A percentile compares a stretch with the other conserved stretches of the same genome.
Conservation (phyloP, 2,329 filamentous ascomycete genomes). For the Taxawa tesnikishii region DNA sequence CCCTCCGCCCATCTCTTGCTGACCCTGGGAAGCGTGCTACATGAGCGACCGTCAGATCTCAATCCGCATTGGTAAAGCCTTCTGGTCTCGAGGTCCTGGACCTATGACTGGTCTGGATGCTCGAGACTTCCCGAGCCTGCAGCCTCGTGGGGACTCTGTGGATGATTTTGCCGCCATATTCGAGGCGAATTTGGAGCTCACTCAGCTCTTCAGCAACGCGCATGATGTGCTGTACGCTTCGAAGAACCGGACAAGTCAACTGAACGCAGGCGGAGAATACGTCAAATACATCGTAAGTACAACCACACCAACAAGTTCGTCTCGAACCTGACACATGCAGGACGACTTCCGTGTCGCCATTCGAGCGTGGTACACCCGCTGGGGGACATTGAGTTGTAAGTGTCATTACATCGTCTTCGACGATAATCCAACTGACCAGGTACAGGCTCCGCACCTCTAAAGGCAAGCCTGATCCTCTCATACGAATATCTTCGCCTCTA, state of each 20-base stretch:
- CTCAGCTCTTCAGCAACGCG: constrained; percentile 21
- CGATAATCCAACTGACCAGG: background rate
- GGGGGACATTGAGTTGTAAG: constrained; percentile 16
- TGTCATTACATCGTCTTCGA: background rate
- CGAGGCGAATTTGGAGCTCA: constrained; percentile 20
- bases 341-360: constrained; percentile 20
- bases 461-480: constrained; percentile 47
- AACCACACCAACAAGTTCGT: background rate
- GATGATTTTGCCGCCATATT: constrained; percentile 21
- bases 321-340: constrained; percentile 1
- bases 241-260: constrained; percentile 18
- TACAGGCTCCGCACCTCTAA: constrained; percentile 45
- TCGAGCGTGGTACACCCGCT: constrained; percentile 19
- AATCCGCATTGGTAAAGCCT: constrained; percentile 20
- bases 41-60: constrained; percentile 21
- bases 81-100: constrained; percentile 20
- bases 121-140: constrained; percentile 19
- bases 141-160: constrained; percentile 12
- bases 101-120: constrained; percentile 20
- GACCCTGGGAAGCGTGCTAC: constrained; percentile 16
- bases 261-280: constrained; percentile 21
- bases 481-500: constrained; percentile 55
- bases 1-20: background rate
- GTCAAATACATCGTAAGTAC: constrained; percentile 18
- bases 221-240: constrained; percentile 22